Conservation (phyloP, 2,329 filamentous ascomycete species). For the Podosphaera leucotricha region DNA sequence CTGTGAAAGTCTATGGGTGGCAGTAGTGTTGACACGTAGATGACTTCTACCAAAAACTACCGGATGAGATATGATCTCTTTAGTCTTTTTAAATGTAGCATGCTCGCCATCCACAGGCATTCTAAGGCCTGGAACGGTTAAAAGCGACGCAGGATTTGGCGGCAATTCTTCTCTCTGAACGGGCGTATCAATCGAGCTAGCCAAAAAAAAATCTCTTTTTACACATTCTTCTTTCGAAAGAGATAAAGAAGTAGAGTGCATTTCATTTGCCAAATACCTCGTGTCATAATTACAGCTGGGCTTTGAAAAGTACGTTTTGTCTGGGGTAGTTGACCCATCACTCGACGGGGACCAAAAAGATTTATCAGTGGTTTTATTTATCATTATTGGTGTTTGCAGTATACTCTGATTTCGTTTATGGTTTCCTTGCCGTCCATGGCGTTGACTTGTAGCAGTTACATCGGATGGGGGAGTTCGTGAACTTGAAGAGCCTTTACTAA, state of each 20-base stretch:
- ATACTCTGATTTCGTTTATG: no score
- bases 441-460: no score
- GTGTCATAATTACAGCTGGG: conserved; percentile 32
- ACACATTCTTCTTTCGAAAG: conserved; percentile 10
- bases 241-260: conserved; percentile 34
- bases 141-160: conserved; percentile 5
- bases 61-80: conserved; percentile 17
- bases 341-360: no score
- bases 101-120: conserved; percentile 47
- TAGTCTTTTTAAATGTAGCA: conserved; percentile 18
- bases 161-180: conserved; percentile 9
- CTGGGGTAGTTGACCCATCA: background rate
- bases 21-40: conserved; percentile 12
- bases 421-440: no score
- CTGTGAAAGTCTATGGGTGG: conserved; percentile 26
- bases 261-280: conserved; percentile 12
- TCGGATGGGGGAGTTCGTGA: no score
- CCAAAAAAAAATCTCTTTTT: conserved; percentile 14
- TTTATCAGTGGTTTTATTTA: no score
- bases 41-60: conserved; percentile 6
- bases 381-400: no score
- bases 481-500: conserved; percentile 12
- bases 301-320: conserved; percentile 3
- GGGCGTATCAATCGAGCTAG: conserved; percentile 13
- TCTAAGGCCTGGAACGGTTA: conserved; percentile 26